Conservation (phyloP, 2,329 filamentous ascomycete genomes). For the Onygenales sp. region DNA sequence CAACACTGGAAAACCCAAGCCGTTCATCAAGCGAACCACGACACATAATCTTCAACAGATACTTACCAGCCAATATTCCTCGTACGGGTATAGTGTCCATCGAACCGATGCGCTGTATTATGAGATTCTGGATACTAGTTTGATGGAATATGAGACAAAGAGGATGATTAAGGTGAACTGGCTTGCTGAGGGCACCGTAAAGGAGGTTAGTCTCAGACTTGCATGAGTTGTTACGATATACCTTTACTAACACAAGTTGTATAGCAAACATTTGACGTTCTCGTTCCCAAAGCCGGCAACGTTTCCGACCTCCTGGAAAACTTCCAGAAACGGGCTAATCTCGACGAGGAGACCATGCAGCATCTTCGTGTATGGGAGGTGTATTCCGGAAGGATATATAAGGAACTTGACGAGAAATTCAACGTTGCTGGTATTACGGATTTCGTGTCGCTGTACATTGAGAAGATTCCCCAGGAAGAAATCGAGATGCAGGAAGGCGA, state of each 20-base stretch:
- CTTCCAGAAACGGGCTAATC: constrained; percentile 68
- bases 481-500: constrained; percentile 52
- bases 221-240: background rate
- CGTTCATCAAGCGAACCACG: constrained; percentile 63
- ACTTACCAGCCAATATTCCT: constrained; percentile 62
- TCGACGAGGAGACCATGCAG: constrained; percentile 65
- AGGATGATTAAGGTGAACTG: constrained; percentile 75
- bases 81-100: constrained; percentile 61
- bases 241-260: constrained; percentile 10
- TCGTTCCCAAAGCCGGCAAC: constrained; percentile 78
- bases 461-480: constrained; percentile 66
- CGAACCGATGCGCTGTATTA: constrained; percentile 75
- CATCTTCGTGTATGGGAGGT: constrained; percentile 74
- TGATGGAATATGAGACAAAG: constrained; percentile 88
- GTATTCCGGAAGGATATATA: constrained; percentile 73
- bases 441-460: constrained; percentile 71
- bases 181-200: constrained; percentile 81
- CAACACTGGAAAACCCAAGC: constrained; percentile 66
- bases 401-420: constrained; percentile 60
- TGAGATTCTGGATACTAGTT: constrained; percentile 86
- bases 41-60: constrained; percentile 68
- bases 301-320: constrained; percentile 68
- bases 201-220: constrained; percentile 54
- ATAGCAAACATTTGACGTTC: constrained; percentile 67
- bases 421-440: constrained; percentile 77